phyloP scores from a whole-genome alignment of 2,329 filamentous ascomycete genomes.

The Parascedosporium putredinis region DNA sequence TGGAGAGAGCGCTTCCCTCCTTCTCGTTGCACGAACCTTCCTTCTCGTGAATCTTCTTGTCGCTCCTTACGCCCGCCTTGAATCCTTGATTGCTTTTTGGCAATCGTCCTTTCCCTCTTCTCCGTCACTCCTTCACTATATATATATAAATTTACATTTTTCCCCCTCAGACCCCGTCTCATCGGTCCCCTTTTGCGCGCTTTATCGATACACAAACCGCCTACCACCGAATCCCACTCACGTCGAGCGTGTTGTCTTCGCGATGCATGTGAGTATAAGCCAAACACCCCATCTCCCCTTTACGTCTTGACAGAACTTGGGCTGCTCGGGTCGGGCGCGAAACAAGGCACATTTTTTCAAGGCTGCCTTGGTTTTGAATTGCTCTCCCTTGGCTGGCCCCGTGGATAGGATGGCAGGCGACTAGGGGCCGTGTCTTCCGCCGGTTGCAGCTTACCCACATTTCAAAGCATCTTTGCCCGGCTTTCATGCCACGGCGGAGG shows the following conservation, averaged over 20 bases:
- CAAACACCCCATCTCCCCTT: too few species aligned
- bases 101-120: constrained; percentile 1
- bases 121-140: neutral
- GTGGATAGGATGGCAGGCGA: too few species aligned
- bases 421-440: too few species aligned
- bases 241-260: neutral
- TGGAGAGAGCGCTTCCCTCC: neutral
- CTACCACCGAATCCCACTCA: neutral
- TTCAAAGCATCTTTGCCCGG: too few species aligned
- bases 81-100: neutral
- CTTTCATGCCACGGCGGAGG: neutral
- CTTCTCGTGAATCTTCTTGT: neutral
- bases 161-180: too few species aligned
- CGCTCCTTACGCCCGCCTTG: neutral
- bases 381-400: too few species aligned
- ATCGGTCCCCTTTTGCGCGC: constrained; percentile 6
- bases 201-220: neutral
- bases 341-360: too few species aligned
- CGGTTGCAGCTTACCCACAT: too few species aligned
- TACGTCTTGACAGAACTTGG: too few species aligned
- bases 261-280: neutral
- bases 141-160: too few species aligned
- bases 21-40: neutral
- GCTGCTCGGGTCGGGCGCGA: too few species aligned
- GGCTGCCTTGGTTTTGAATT: too few species aligned